These are phyloP conservation scores for Pleoardoris graminearum DNA, from an alignment of 2,329 filamentous ascomycete species.

Conservation along the genomic window DNA sequence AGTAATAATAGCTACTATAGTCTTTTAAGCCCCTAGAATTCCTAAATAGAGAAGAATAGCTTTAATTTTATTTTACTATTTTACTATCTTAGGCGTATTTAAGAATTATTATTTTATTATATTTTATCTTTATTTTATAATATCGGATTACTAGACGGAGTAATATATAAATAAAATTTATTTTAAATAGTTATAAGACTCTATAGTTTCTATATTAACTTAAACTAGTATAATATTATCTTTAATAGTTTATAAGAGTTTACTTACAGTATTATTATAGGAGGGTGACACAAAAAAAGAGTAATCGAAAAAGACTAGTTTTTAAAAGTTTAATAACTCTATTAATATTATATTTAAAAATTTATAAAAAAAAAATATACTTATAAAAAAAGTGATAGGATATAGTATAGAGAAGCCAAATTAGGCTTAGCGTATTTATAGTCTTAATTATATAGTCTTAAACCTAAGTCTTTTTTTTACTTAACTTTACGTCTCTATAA, in stretches of 20 bases:
- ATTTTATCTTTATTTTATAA: constrained; percentile 11
- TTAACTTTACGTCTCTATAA: too few species aligned
- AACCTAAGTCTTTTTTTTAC: too few species aligned
- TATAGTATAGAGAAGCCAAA: too few species aligned
- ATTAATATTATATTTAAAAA: too few species aligned
- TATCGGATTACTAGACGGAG: constrained; percentile 12
- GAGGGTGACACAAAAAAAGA: constrained; percentile 1
- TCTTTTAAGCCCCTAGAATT: not conserved
- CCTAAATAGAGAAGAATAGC: constrained; percentile 32
- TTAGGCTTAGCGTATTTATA: too few species aligned
- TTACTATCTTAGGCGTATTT: constrained; percentile 28
- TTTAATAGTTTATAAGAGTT: constrained; percentile 20
- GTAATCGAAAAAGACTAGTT: too few species aligned
- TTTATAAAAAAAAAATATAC: too few species aligned
- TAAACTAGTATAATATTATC: not conserved
- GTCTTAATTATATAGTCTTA: too few species aligned
- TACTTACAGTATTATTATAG: constrained; percentile 10
- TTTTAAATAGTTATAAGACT: constrained; percentile 12
- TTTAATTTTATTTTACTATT: not conserved
- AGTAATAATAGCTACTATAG: not conserved
- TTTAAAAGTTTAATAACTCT: too few species aligned
- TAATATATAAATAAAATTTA: constrained; percentile 18
- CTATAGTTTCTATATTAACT: not conserved
- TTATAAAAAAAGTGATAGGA: too few species aligned
- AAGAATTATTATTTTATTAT: constrained; percentile 54